Percentiles rank a stretch among this genome's conserved stretches.
Evolutionary conservation across 2,329 filamentous ascomycete genomes (phyloP).

Genomic region (Talaromyces sp.): DNA sequence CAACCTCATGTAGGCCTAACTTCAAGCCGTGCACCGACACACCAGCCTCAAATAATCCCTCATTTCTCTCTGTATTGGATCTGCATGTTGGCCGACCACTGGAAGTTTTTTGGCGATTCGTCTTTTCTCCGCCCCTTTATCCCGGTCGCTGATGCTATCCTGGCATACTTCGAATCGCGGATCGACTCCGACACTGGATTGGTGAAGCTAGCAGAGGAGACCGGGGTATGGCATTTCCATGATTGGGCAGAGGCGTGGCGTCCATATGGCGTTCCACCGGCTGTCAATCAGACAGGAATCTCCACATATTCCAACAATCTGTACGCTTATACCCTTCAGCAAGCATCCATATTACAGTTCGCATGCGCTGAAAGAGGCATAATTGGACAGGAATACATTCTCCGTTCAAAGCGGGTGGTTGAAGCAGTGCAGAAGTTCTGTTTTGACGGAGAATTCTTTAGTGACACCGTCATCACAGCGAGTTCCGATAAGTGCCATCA

Average conservation of each 20-base stretch:
- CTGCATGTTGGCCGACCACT: conserved; percentile 31
- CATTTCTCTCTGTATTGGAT: conserved; percentile 35
- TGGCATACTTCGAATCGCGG: conserved; percentile 1
- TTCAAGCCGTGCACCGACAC: conserved; percentile 30
- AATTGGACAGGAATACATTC: conserved; percentile 12
- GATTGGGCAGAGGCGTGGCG: conserved; percentile 36
- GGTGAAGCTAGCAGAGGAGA: conserved; percentile 23
- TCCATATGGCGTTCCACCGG: conserved; percentile 5
- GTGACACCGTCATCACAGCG: conserved; percentile 28
- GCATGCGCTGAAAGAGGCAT: conserved; percentile 13
- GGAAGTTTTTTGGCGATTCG: conserved; percentile 30
- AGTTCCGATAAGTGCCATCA: conserved; percentile 22
- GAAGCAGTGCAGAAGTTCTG: conserved; percentile 27
- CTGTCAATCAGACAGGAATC: background rate
- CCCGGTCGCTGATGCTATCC: conserved; percentile 20
- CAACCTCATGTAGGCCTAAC: conserved; percentile 28
- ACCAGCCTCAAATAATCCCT: conserved; percentile 29
- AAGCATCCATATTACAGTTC: conserved; percentile 31
- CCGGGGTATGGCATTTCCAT: conserved; percentile 32
- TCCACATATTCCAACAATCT: conserved; percentile 33
- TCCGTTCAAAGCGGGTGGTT: conserved; percentile 21
- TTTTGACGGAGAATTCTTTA: conserved; percentile 30
- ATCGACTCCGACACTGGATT: conserved; percentile 22
- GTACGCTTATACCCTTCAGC: conserved; percentile 36
- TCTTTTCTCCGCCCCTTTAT: conserved; percentile 24